Evolutionary conservation across 1,284 basidiomycete species (phyloP), one percentile per base, ranked within the genome.

Genomic region (Albatrellus sp.): DNA sequence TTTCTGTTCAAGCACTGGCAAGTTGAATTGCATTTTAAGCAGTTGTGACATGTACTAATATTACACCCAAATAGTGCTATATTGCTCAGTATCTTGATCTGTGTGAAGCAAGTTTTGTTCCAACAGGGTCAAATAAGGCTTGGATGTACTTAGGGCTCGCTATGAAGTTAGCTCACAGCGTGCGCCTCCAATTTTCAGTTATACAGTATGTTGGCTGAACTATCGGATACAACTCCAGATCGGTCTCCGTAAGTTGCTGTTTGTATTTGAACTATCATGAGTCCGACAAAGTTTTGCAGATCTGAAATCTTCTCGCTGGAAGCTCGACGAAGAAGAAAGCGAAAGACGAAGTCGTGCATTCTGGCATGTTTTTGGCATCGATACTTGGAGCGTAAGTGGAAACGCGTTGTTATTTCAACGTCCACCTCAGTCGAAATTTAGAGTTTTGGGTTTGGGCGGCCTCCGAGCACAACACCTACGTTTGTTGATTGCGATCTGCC

Each of bases 401-500:
- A 24, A 24, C 24, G 3, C 7, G 24, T 7, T 24, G 24, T 7
- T 24, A 7, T 24, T 7, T 7, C 24, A 24, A 24, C 7, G 4
- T 24, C 7, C 24, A 7, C 7, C 24, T 24, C 24, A 24, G 24
- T 24, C 24, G 24, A 24, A 24, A 7, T 46, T 42, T 50, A 81
- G 80, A 81, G 75, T 52, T 80, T 80, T 52, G 66, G 64, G 13
- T 72, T 73, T 35, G 81, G 77, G 2, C 61, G 77, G 46, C 81
- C 75, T 13, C 73, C 77, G n/a, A 70, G 61, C 44, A 67, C 78
- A 47, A 71, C 67, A 14, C 54, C 69, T 10, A 58, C 65, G 3
- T 79, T 70, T 57, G 65, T 77, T 32, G 79, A 82, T 44, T 74
- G 70, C 34, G 64, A 70, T 2, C 63, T 74, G 10, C 76, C 77